These are phyloP conservation scores for Pugionium cornutum DNA, from an alignment of 345 rosid genomes.

Conservation along the genomic window DNA sequence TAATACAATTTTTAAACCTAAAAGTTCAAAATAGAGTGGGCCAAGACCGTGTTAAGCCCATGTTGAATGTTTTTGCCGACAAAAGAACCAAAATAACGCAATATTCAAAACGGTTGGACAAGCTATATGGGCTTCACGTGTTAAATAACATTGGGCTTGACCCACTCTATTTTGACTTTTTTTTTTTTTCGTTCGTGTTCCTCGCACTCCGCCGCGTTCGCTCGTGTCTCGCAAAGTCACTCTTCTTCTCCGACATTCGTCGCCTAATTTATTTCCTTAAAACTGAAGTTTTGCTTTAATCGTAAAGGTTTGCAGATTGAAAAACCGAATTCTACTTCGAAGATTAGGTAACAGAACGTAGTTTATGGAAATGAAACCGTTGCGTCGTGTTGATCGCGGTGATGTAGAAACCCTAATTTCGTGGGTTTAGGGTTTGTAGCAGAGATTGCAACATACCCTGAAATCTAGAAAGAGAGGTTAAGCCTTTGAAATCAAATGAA, in stretches of 20 bases:
- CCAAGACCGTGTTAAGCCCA: no score
- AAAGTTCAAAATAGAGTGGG: no score
- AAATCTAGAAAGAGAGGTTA: no score
- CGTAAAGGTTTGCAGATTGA: neutral
- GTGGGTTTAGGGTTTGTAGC: neutral
- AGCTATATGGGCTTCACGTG: neutral
- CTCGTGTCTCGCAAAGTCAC: slow-evolving; percentile 12
- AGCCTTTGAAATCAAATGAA: slow-evolving; percentile 32
- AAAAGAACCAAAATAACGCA: no score
- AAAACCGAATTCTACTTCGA: neutral
- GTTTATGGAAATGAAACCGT: slow-evolving; percentile 7
- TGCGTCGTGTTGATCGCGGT: slow-evolving; percentile 1
- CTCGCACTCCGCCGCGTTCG: slow-evolving; percentile 17
- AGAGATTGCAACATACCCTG: no score
- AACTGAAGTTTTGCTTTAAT: neutral
- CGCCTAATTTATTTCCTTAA: neutral
- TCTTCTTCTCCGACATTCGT: slow-evolving; percentile 5
- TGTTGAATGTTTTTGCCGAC: no score
- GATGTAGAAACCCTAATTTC: slow-evolving; percentile 25
- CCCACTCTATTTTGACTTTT: slow-evolving; percentile 12
- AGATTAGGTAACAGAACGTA: neutral
- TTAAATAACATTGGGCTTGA: neutral
- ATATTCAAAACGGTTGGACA: no score
- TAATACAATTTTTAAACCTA: no score
- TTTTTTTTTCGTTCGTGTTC: neutral